Percentiles rank a stretch among this genome's conserved stretches.
These are phyloP conservation scores for Boletus rubroflammeus DNA, from an alignment of 768 basidiomycete genomes.

Conservation along the genomic window DNA sequence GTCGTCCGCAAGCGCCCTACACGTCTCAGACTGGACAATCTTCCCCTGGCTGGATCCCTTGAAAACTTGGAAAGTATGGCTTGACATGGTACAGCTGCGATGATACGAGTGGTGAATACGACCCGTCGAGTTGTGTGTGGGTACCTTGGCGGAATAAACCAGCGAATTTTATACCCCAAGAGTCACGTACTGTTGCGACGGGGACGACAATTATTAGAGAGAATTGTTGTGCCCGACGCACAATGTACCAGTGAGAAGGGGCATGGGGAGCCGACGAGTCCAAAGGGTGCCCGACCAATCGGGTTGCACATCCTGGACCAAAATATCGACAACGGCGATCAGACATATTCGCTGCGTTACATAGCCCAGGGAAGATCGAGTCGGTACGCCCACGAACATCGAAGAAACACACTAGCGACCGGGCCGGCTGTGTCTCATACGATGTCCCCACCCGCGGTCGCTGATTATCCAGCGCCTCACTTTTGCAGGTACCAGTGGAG, in stretches of 20 bases:
- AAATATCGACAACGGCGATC: too few relatives aligned
- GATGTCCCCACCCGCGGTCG: background rate
- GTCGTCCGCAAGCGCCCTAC: background rate
- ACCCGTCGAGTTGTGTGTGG: background rate
- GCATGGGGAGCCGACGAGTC: background rate
- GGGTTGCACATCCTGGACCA: background rate
- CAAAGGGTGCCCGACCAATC: background rate
- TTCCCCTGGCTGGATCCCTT: slow-evolving; percentile 16
- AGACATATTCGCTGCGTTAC: background rate
- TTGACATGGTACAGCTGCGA: background rate
- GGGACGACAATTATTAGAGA: background rate
- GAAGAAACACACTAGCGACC: background rate
- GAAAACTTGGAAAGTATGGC: slow-evolving; percentile 19
- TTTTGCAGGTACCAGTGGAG: background rate
- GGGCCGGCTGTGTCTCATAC: background rate
- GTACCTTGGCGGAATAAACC: background rate
- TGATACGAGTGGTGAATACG: background rate
- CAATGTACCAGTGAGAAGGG: background rate
- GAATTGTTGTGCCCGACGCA: background rate
- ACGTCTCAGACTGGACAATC: background rate
- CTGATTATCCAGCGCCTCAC: background rate
- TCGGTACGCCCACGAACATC: background rate
- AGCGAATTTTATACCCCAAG: background rate
- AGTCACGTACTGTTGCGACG: background rate
- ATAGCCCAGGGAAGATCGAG: background rate